These are phyloP conservation scores for Cercospora sesami DNA, from an alignment of 2,329 filamentous ascomycete genomes.

Conservation along the genomic window DNA sequence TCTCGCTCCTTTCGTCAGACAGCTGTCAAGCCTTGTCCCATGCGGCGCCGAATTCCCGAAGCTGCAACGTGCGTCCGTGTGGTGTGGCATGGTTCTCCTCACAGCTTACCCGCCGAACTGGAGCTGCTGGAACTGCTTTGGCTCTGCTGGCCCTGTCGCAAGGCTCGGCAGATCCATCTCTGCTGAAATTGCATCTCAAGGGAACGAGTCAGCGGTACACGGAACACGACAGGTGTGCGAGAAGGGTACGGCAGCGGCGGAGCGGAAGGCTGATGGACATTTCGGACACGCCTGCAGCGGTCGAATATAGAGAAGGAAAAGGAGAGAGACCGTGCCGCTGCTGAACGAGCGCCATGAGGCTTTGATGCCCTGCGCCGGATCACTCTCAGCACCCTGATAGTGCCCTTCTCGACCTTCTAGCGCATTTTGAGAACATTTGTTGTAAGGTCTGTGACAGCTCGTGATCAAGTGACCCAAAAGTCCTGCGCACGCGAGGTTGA, in stretches of 20 bases:
- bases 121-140: not conserved
- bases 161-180: constrained; percentile 2
- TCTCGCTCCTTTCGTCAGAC: not conserved
- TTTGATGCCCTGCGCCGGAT: not conserved
- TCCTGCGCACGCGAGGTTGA: constrained; percentile 6
- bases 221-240: not conserved
- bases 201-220: constrained; percentile 4
- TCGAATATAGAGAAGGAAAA: not conserved
- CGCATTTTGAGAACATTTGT: not conserved
- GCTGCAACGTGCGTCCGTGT: constrained; percentile 5
- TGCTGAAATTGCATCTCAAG: not conserved
- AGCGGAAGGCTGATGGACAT: constrained; percentile 6
- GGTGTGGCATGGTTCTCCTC: constrained; percentile 14
- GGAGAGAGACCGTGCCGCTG: not conserved
- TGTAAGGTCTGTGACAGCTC: not conserved
- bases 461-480: not conserved
- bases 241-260: not conserved
- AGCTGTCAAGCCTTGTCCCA: not conserved
- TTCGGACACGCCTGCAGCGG: constrained; percentile 1
- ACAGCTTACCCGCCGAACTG: constrained; percentile 11
- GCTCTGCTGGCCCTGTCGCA: not conserved
- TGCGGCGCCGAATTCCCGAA: constrained; percentile 7
- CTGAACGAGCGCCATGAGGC: not conserved
- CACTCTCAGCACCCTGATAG: not conserved
- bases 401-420: not conserved